Percentiles rank a stretch among this genome's conserved stretches.
Evolutionary conservation across 2,329 filamentous ascomycete genomes (phyloP).

Genomic region (Hirsutella rhossiliensis): DNA sequence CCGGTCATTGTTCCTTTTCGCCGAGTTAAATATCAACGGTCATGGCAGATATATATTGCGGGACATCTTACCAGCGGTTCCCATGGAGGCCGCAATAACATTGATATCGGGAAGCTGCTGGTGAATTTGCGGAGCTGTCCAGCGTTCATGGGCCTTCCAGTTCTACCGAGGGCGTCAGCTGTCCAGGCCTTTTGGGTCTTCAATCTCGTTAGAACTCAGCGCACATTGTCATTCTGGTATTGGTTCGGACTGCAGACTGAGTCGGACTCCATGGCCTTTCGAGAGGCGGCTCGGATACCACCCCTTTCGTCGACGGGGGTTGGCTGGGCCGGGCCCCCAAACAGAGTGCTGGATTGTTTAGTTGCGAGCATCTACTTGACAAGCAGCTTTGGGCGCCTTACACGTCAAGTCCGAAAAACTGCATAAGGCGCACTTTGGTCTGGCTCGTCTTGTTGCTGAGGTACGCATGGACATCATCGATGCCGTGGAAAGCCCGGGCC

Average conservation of each 20-base stretch:
- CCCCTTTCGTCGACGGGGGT: conserved; percentile 19
- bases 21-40: neutral
- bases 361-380: neutral
- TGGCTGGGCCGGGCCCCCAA: conserved; percentile 21
- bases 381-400: conserved; percentile 8
- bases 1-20: conserved; percentile 32
- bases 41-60: neutral
- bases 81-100: conserved; percentile 42
- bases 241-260: conserved; percentile 19
- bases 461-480: conserved; percentile 28
- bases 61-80: conserved; percentile 24
- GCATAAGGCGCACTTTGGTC: conserved; percentile 18
- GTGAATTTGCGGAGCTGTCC: conserved; percentile 47
- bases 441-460: conserved; percentile 34
- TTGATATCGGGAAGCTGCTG: conserved; percentile 43
- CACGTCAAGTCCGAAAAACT: conserved; percentile 21
- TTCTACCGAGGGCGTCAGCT: conserved; percentile 20
- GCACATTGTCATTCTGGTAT: conserved; percentile 20
- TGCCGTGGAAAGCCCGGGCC: conserved; percentile 23
- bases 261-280: conserved; percentile 16
- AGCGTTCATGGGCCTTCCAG: conserved; percentile 41
- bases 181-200: neutral
- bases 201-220: conserved; percentile 1
- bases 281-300: conserved; percentile 16
- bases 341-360: conserved; percentile 18